These are phyloP conservation scores for Quercus glauca DNA, from an alignment of 306 rosid genomes.

Conservation along the genomic window DNA sequence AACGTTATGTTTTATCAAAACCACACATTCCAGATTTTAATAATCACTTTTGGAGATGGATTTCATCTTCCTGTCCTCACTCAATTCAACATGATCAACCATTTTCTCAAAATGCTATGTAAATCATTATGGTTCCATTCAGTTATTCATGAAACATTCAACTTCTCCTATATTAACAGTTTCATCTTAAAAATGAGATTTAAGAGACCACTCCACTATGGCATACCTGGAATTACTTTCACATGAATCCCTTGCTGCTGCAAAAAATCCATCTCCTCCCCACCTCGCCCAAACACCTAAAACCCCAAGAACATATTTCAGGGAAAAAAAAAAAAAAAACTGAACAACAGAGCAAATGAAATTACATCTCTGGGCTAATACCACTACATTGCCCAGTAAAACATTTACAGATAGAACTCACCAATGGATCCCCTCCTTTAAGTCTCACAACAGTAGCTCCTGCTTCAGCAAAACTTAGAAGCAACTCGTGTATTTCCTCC, in stretches of 20 bases:
- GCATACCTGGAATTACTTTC: constrained; percentile 91
- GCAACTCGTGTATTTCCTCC: constrained; percentile 97
- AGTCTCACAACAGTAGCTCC: constrained; percentile 94
- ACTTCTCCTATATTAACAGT: neutral
- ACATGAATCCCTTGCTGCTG: constrained; percentile 87
- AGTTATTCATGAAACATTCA: neutral
- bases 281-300: constrained; percentile 98
- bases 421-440: constrained; percentile 99
- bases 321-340: neutral
- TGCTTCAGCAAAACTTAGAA: constrained; percentile 92
- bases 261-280: constrained; percentile 98
- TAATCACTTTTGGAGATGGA: neutral
- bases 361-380: neutral
- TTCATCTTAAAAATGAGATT: constrained; percentile 18
- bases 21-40: neutral
- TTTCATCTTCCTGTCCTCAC: neutral
- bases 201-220: neutral
- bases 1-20: neutral
- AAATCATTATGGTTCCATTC: neutral
- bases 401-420: constrained; percentile 35
- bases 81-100: neutral
- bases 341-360: constrained; percentile 2
- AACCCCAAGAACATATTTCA: constrained; percentile 10
- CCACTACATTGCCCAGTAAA: neutral
- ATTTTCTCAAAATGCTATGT: neutral